These are phyloP conservation scores for Lyophyllum semitale DNA, from an alignment of 768 basidiomycete species.

Conservation along the genomic window DNA sequence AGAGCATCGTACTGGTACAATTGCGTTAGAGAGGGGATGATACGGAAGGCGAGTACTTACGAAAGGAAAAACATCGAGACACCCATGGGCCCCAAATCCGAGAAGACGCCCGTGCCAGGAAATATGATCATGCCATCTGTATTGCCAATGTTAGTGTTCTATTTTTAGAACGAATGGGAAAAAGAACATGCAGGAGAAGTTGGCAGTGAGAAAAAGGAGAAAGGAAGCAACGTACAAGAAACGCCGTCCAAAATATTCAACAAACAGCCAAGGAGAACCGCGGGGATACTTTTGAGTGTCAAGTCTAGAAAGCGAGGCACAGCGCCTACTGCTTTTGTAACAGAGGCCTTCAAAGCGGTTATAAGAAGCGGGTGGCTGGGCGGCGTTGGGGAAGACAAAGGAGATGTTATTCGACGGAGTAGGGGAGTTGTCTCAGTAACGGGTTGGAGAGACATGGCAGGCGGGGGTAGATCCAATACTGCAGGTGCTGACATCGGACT, in stretches of 20 bases:
- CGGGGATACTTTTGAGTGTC: constrained; percentile 62
- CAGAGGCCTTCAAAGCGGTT: not conserved
- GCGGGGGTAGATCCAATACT: constrained; percentile 4
- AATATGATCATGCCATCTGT: constrained; percentile 96
- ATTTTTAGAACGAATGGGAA: not conserved
- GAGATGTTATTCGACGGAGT: constrained; percentile 6
- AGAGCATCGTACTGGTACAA: constrained; percentile 65
- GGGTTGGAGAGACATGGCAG: constrained; percentile 7
- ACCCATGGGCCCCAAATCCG: constrained; percentile 80
- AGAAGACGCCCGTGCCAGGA: constrained; percentile 80
- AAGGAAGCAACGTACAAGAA: constrained; percentile 59
- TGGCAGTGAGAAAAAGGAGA: not conserved
- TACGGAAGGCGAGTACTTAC: constrained; percentile 35
- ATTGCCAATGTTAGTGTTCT: not conserved
- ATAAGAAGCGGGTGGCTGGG: not conserved
- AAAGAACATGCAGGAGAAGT: not conserved
- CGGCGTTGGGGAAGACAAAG: constrained; percentile 1
- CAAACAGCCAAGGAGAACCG: constrained; percentile 80
- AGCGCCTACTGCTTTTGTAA: not conserved
- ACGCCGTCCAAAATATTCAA: constrained; percentile 94
- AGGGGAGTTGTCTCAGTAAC: constrained; percentile 18
- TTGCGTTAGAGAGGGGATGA: not conserved
- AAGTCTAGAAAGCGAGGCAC: constrained; percentile 17
- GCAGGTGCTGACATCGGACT: not conserved
- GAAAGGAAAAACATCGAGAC: constrained; percentile 96